Evolutionary conservation across 2,329 filamentous ascomycete genomes (phyloP).

Genomic region (Xylariales sp.): DNA sequence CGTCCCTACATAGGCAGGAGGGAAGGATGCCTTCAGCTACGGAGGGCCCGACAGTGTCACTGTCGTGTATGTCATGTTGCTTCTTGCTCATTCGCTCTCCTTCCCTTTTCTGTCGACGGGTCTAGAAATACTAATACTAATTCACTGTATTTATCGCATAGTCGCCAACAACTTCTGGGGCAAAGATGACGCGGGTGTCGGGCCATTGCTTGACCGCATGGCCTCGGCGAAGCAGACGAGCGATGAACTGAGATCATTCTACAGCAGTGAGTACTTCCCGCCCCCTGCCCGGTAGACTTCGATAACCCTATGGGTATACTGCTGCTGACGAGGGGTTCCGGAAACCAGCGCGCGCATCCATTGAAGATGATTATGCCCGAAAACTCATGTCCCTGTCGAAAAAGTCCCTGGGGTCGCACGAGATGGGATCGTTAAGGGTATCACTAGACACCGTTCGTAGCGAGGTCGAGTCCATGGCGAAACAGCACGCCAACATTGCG

Average conservation of each 20-base stretch:
- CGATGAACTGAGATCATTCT: conserved; percentile 94
- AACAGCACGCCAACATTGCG: conserved; percentile 90
- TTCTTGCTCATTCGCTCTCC: neutral
- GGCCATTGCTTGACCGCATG: conserved; percentile 93
- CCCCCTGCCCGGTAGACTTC: too few relatives aligned
- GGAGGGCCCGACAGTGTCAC: conserved; percentile 44
- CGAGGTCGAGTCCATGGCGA: conserved; percentile 93
- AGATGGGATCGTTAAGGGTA: conserved; percentile 82
- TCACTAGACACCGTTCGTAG: conserved; percentile 89
- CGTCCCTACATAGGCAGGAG: neutral
- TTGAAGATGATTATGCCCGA: conserved; percentile 95
- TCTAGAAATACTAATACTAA: conserved; percentile 40
- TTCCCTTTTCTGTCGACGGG: neutral
- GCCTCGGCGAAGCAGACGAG: conserved; percentile 92
- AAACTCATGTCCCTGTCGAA: conserved; percentile 87
- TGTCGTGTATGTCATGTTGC: conserved; percentile 45
- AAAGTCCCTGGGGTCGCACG: conserved; percentile 89
- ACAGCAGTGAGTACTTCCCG: conserved; percentile 69
- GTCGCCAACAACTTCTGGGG: conserved; percentile 99
- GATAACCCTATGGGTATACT: neutral
- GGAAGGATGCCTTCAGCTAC: conserved; percentile 41
- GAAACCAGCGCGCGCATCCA: conserved; percentile 80
- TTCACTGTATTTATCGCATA: conserved; percentile 50
- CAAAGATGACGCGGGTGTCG: conserved; percentile 96
- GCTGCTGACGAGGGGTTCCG: conserved; percentile 4